Evolutionary conservation across 2,329 filamentous ascomycete species (phyloP), one percentile per base, ranked within the genome.

Genomic region (Nectriaceae sp.): DNA sequence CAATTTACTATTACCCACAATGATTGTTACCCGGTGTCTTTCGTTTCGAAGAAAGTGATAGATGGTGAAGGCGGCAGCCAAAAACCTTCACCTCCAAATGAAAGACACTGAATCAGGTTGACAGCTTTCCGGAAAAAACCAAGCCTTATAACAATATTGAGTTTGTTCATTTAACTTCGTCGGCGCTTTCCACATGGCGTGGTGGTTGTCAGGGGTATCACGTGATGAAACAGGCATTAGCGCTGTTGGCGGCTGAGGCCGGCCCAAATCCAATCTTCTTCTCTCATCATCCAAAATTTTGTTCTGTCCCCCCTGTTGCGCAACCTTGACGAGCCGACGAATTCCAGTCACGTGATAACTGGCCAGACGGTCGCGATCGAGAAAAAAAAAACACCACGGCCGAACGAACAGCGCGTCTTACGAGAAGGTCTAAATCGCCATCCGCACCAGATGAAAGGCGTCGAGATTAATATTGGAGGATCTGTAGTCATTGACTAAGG

Each of bases 281-380:
- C 59, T 57, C 60, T 63, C 60, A 63, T 63, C 60, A 58, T 62
- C 55, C 42, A 55, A 57, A 55, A 59, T 54, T 53, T 48, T 41
- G 45, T 49, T 42, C 46, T 42, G 44, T 31, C 37, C 42, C 40
- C 48, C 39, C 46, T 42, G 8, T 20, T 21, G 18, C 52, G 46
- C 55, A 60, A 56, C 50, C 43, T 57, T 53, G 51, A 39, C 50
- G 52, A 43, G 49, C n/a, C n/a, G n/a, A n/a, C n/a, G 21, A 50
- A 40, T 38, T 21, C 11, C 20, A 50, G 50, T 68, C 66, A 69
- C 66, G 66, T 69, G 66, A 69, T 40, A 57, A 57, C 39, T 46
- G 40, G 44, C 42, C 62, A 62, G 58, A 53, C 57, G 56, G 59
- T 62, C 52, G 58, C 58, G 53, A 60, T 42, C 40, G 47, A 50